Conservation (phyloP, 2,329 filamentous ascomycete genomes). For the Leptographium galeiforme region DNA sequence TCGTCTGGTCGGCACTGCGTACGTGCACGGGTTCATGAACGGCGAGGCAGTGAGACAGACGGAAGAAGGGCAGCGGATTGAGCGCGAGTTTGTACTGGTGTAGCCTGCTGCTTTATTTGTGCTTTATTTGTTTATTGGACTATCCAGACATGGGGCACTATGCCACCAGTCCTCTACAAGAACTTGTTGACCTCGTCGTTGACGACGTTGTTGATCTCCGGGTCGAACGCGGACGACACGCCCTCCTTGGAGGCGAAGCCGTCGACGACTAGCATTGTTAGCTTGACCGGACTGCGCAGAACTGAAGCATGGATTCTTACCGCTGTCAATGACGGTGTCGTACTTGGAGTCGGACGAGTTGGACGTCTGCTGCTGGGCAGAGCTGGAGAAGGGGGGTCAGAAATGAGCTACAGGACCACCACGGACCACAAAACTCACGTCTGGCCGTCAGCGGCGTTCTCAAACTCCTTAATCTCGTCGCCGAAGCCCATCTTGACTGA, state of each 20-base stretch:
- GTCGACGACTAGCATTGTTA: constrained; percentile 15
- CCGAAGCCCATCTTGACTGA: constrained; percentile 12
- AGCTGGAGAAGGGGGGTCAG: constrained; percentile 6
- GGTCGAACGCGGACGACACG: constrained; percentile 17
- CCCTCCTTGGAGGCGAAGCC: constrained; percentile 20
- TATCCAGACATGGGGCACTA: not conserved
- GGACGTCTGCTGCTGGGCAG: constrained; percentile 17
- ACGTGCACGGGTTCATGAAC: constrained; percentile 16
- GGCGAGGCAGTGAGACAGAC: constrained; percentile 7
- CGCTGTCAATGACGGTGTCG: constrained; percentile 21
- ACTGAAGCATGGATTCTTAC: constrained; percentile 7
- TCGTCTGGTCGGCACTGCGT: constrained; percentile 6
- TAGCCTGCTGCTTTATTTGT: not conserved
- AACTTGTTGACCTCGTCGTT: constrained; percentile 21
- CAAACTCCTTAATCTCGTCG: constrained; percentile 18
- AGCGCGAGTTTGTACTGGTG: not conserved
- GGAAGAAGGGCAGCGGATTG: not conserved
- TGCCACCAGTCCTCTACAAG: not conserved
- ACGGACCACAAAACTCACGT: constrained; percentile 5
- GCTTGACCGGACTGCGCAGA: not conserved
- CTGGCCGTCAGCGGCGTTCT: constrained; percentile 18
- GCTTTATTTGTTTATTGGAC: no score
- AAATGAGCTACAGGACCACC: not conserved
- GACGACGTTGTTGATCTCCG: constrained; percentile 21
- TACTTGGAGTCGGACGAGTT: constrained; percentile 16